Base-by-base conservation (phyloP, 2,329 filamentous ascomycete genomes). In the Stachybotrys elegans region DNA sequence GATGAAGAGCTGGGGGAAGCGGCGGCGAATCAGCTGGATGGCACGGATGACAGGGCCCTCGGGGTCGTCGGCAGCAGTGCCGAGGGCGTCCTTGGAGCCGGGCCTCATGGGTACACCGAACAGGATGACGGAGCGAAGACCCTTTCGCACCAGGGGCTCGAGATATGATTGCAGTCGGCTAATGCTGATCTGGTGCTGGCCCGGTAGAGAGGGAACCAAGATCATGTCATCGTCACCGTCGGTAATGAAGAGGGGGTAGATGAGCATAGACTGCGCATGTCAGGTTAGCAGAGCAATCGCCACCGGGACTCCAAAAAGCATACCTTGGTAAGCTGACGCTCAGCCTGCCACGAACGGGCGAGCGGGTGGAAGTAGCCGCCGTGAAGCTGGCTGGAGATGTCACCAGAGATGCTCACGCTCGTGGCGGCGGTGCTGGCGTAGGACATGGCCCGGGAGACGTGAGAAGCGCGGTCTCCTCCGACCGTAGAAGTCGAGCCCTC, bases 171-270 rank as follows among this genome's bases (percentile, higher is more conserved):
- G 76, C 46, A 97, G 66, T 56, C 84, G 88, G 73, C 94, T 95
- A 60, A 97, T 63, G 50, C 93, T 92, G 48, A 90, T 83, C 59
- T 92, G 91, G 67, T 84, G 75, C 67, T 97, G 92, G 62, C 90
- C 89, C 2, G 93, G 93, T 4, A 98, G 79, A 17, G 91, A 95
- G 41, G 91, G 85, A 45, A 98, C 94, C 14, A 86, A 76, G 13
- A 84, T 86, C 71, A 96, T 88, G 70, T 97, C 92, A 59, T 97
- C 88, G 27, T 92, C 87, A 60, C 88, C 81, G 67, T 98, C 93
- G 58, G 93, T 95, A 52, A 98, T 81, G 72, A 98, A 98, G 53
- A 98, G 78, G 12, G 93, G 93, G 69, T 94, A 97, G 59, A 98
- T 96, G 58, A 98, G 84, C 93, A 97, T 97, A 29, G 91, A 93